Evolutionary conservation across 2,329 filamentous ascomycete genomes (phyloP).

Genomic region (Malbranchea cinnamomea): DNA sequence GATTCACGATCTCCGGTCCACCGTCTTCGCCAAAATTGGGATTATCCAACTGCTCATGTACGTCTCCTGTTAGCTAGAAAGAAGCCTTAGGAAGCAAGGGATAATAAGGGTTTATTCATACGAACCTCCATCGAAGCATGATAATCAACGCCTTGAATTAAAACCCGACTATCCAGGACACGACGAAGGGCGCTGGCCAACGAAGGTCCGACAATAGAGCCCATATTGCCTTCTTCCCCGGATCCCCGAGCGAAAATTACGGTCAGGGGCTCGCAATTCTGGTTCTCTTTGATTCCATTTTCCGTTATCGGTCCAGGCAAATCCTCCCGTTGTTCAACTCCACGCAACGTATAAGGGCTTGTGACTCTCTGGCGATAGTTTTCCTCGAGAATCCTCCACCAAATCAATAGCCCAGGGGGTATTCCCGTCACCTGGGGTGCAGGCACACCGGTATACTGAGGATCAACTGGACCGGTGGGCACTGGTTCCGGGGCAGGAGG

Average conservation of each 20-base stretch:
- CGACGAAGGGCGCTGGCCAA: slow-evolving; percentile 15
- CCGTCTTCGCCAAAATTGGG: slow-evolving; percentile 16
- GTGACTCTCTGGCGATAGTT: too few species aligned
- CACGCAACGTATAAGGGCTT: too few species aligned
- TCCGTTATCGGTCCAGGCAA: slow-evolving; percentile 20
- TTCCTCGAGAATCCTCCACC: too few species aligned
- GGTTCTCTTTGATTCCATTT: slow-evolving; percentile 26
- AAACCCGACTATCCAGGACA: slow-evolving; percentile 15
- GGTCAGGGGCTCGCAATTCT: slow-evolving; percentile 27
- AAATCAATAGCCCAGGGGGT: too few species aligned
- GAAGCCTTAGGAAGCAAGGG: background rate
- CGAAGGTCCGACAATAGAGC: slow-evolving; percentile 25
- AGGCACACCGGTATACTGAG: too few species aligned
- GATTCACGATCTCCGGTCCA: slow-evolving; percentile 16
- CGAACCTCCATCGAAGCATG: slow-evolving; percentile 13
- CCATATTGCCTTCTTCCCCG: slow-evolving; percentile 29
- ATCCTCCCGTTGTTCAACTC: too few species aligned
- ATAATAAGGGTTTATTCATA: slow-evolving; percentile 19
- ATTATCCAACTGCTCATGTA: slow-evolving; percentile 18
- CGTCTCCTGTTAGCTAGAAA: slow-evolving; percentile 5
- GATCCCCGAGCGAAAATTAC: slow-evolving; percentile 32
- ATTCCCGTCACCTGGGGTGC: too few species aligned
- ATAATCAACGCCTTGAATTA: slow-evolving; percentile 21
- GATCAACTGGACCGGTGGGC: too few species aligned
- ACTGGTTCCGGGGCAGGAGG: too few species aligned